Percentiles rank a stretch among this genome's conserved stretches.
phyloP scores from a whole-genome alignment of 1,139 yeast genomes.

The Yamadazyma friedrichii region DNA sequence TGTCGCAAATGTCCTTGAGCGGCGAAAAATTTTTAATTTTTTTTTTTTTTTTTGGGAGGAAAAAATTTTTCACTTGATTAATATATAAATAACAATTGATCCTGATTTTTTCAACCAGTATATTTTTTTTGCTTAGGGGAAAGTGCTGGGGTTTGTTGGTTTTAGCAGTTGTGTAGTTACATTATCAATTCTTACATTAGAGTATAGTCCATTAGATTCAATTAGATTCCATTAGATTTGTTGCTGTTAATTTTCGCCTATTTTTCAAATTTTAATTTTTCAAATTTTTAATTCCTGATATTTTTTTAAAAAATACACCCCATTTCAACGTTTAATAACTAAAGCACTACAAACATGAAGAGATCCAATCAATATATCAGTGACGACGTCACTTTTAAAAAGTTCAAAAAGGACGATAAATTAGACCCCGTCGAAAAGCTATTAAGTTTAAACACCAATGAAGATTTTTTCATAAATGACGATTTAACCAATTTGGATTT shows the following conservation, averaged over 20 bases:
- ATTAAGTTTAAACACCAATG: slow-evolving; percentile 33
- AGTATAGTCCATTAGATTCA: no score
- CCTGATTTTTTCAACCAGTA: background rate
- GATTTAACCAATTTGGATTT: slow-evolving; percentile 13
- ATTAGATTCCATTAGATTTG: no score
- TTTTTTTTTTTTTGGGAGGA: slow-evolving; percentile 5
- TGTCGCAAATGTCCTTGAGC: slow-evolving; percentile 9
- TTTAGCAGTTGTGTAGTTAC: no score
- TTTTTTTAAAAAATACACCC: no score
- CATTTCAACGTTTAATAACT: background rate
- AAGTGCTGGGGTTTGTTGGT: background rate
- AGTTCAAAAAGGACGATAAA: slow-evolving; percentile 22
- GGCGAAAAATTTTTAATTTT: slow-evolving; percentile 10
- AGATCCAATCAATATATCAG: slow-evolving; percentile 11
- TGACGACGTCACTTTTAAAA: slow-evolving; percentile 9
- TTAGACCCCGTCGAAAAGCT: slow-evolving; percentile 48
- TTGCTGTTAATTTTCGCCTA: no score
- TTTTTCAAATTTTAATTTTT: no score
- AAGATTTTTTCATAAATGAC: slow-evolving; percentile 2
- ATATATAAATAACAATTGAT: slow-evolving; percentile 3
- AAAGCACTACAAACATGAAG: slow-evolving; percentile 8
- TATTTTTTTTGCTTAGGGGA: background rate
- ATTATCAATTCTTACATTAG: no score
- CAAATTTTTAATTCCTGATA: no score
- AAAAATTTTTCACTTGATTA: slow-evolving; percentile 5